Evolutionary conservation across 2,329 filamentous ascomycete genomes (phyloP).

Genomic region (Purpureocillium takamizusanense): DNA sequence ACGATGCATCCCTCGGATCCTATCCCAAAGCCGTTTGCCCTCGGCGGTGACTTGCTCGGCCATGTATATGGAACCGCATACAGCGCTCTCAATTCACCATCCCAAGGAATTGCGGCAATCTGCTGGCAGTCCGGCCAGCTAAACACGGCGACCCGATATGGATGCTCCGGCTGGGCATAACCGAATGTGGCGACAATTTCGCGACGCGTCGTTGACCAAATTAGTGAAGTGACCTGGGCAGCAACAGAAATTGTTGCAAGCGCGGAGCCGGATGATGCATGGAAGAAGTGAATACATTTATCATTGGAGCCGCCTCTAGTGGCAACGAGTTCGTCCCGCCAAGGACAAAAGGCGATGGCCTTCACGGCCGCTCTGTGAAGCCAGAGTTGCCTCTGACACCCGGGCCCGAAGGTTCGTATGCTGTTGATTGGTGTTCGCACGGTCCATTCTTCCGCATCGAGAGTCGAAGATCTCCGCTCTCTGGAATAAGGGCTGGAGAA

Average conservation of each 20-base stretch:
- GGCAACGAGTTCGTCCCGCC: conserved; percentile 78
- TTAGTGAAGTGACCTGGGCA: conserved; percentile 85
- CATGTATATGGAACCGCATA: conserved; percentile 81
- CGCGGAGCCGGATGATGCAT: conserved; percentile 71
- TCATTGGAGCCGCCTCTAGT: conserved; percentile 92
- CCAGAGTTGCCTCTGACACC: conserved; percentile 63
- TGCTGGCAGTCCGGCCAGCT: conserved; percentile 88
- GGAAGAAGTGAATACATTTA: conserved; percentile 92
- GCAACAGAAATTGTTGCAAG: conserved; percentile 87
- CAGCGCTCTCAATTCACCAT: conserved; percentile 67
- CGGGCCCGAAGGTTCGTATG: conserved; percentile 40
- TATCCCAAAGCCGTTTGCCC: conserved; percentile 12
- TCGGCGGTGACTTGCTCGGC: conserved; percentile 20
- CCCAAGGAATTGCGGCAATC: conserved; percentile 79
- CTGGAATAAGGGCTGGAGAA: too few relatives aligned
- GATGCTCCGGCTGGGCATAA: conserved; percentile 83
- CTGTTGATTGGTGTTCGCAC: conserved; percentile 19
- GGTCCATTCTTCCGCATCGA: conserved; percentile 15
- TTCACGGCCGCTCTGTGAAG: conserved; percentile 83
- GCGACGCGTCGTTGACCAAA: conserved; percentile 77
- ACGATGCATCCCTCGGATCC: conserved; percentile 58
- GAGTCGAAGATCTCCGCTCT: too few relatives aligned
- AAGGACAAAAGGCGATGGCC: conserved; percentile 93
- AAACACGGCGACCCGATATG: conserved; percentile 84
- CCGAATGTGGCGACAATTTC: conserved; percentile 94